A percentile compares a stretch with the other conserved stretches of the same genome.
phyloP scores from a whole-genome alignment of 495 filamentous ascomycete species.

The Penicillium roqueforti region DNA sequence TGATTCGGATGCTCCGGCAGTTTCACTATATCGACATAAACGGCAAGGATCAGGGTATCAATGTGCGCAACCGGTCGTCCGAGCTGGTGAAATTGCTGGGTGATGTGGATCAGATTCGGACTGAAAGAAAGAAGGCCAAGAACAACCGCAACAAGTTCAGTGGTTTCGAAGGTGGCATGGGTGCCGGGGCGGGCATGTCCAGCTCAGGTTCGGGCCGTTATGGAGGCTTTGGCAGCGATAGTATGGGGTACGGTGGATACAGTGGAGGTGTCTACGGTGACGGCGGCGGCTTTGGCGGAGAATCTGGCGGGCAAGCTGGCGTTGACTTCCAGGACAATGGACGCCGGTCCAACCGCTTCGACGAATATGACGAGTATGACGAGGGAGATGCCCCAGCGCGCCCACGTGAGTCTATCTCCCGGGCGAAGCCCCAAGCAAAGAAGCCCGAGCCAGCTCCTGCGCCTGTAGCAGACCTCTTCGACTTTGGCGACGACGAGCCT shows the following conservation, averaged over 20 bases:
- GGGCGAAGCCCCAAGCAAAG: conserved; percentile 54
- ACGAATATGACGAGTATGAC: conserved; percentile 96
- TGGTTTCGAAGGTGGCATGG: conserved; percentile 79
- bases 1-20: conserved; percentile 96
- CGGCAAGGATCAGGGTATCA: conserved; percentile 97
- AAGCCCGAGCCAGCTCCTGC: conserved; percentile 58
- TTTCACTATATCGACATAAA: conserved; percentile 97
- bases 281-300: conserved; percentile 27
- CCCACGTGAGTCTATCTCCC: conserved; percentile 43
- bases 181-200: conserved; percentile 52
- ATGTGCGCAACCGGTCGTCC: conserved; percentile 94
- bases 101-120: conserved; percentile 88
- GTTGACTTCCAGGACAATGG: conserved; percentile 64
- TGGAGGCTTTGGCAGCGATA: conserved; percentile 84
- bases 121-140: conserved; percentile 92
- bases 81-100: conserved; percentile 89
- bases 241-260: conserved; percentile 72
- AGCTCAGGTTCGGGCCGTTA: conserved; percentile 61
- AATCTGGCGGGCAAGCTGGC: conserved; percentile 15
- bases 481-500: conserved; percentile 72
- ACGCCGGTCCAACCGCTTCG: conserved; percentile 69
- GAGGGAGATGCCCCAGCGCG: conserved; percentile 58
- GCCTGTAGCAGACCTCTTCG: conserved; percentile 66
- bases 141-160: conserved; percentile 88
- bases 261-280: conserved; percentile 88